phyloP scores from a whole-genome alignment of 108 stramenopile genomes.

The Pseudonitzschia pungens region DNA sequence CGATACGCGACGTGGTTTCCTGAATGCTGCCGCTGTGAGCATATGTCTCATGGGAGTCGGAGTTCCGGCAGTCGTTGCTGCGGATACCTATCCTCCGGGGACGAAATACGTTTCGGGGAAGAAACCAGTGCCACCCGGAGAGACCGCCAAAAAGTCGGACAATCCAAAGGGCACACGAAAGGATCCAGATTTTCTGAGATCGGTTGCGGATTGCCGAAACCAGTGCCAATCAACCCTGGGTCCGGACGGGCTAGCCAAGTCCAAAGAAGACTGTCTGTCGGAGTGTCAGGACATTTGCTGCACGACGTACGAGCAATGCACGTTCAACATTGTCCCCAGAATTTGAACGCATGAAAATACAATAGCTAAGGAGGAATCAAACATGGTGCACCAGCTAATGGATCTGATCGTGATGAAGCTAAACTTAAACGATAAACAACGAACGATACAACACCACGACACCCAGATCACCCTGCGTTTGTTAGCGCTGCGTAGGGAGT shows the following conservation, averaged over 20 bases:
- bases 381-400: no score
- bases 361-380: no score
- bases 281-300: conserved; percentile 89
- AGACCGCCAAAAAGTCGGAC: conserved; percentile 67
- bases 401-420: no score
- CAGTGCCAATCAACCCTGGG: conserved; percentile 60
- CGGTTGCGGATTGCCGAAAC: conserved; percentile 67
- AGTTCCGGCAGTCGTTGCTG: conserved; percentile 7
- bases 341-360: neutral
- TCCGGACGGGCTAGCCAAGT: conserved; percentile 69
- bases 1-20: conserved; percentile 16
- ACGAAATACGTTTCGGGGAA: conserved; percentile 42
- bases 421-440: no score
- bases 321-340: conserved; percentile 37
- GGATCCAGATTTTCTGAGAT: conserved; percentile 80
- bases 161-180: conserved; percentile 62
- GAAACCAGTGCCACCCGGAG: conserved; percentile 66
- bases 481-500: no score
- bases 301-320: conserved; percentile 82
- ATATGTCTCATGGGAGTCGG: conserved; percentile 12
- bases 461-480: no score
- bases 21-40: conserved; percentile 22
- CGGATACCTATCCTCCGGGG: neutral
- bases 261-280: conserved; percentile 72
- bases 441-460: no score